Percentiles rank a stretch among this genome's conserved stretches.
phyloP scores from a whole-genome alignment of 2,329 filamentous ascomycete species.

The Exophiala alcalophila region DNA sequence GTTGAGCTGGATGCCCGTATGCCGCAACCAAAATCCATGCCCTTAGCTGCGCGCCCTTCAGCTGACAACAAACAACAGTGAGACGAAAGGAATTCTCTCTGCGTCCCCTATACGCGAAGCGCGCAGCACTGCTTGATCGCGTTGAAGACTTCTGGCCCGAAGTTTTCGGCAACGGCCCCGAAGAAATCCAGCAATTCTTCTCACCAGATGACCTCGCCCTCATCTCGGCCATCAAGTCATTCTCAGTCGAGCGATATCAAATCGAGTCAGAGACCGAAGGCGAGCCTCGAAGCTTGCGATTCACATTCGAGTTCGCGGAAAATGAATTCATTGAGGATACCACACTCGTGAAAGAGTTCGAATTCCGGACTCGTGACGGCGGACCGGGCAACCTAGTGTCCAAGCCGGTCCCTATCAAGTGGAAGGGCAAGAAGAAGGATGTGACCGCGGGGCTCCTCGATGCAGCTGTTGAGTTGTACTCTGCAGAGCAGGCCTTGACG shows the following conservation, averaged over 20 bases:
- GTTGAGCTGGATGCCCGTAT: constrained; percentile 78
- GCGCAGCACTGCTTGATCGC: constrained; percentile 64
- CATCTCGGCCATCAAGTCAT: constrained; percentile 64
- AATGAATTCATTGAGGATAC: constrained; percentile 81
- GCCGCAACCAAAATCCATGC: constrained; percentile 32
- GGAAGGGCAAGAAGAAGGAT: constrained; percentile 81
- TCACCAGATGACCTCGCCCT: constrained; percentile 74
- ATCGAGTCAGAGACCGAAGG: constrained; percentile 59
- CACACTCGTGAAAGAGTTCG: constrained; percentile 87
- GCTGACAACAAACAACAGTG: constrained; percentile 19
- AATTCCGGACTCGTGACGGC: constrained; percentile 57
- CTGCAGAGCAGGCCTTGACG: constrained; percentile 53
- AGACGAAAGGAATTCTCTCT: constrained; percentile 26
- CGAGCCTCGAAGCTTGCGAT: constrained; percentile 74
- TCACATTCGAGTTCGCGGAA: constrained; percentile 73
- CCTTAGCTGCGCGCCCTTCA: neutral
- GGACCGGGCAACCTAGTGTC: constrained; percentile 74
- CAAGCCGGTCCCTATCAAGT: constrained; percentile 82
- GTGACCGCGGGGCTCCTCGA: constrained; percentile 76
- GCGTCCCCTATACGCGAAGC: constrained; percentile 70
- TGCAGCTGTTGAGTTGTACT: constrained; percentile 66
- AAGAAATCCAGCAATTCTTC: constrained; percentile 84
- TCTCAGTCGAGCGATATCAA: constrained; percentile 80
- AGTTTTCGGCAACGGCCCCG: constrained; percentile 81
- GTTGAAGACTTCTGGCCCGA: constrained; percentile 94